Evolutionary conservation across 495 filamentous ascomycete species (phyloP).

Genomic region (Trichoderma virens): DNA sequence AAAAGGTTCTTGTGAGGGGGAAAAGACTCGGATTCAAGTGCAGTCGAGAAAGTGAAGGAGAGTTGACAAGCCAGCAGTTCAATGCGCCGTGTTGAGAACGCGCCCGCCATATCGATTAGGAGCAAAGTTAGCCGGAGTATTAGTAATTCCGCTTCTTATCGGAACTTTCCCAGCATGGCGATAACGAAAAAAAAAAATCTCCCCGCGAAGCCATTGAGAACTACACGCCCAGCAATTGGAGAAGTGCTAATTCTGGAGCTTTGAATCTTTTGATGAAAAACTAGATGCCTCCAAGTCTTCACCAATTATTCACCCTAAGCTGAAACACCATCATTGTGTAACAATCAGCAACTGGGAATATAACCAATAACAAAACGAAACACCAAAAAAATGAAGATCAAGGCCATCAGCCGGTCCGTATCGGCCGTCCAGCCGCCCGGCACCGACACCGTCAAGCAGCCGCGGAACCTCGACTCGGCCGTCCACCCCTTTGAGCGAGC

Average conservation of each 20-base stretch:
- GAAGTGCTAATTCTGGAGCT: neutral
- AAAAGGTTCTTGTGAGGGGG: neutral
- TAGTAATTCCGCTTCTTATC: conserved; percentile 8
- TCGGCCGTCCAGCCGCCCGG: conserved; percentile 74
- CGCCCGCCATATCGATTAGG: neutral
- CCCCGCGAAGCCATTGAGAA: neutral
- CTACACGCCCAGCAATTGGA: neutral
- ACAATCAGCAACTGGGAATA: too few species aligned
- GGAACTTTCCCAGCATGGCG: neutral
- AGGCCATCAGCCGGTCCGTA: conserved; percentile 74
- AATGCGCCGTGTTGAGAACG: neutral
- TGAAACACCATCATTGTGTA: too few species aligned
- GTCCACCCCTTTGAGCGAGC: conserved; percentile 93
- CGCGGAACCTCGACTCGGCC: conserved; percentile 85
- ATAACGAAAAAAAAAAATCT: conserved; percentile 9
- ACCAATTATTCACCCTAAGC: too few species aligned
- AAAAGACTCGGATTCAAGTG: conserved; percentile 8
- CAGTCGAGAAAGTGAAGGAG: neutral
- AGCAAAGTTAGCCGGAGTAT: neutral
- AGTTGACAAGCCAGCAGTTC: neutral
- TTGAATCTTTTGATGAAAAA: neutral
- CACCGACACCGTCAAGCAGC: conserved; percentile 59
- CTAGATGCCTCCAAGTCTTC: neutral
- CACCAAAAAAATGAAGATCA: conserved; percentile 60
- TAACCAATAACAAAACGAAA: neutral